Base-by-base conservation (phyloP, 306 rosid genomes). In the Rosa lucieae region DNA sequence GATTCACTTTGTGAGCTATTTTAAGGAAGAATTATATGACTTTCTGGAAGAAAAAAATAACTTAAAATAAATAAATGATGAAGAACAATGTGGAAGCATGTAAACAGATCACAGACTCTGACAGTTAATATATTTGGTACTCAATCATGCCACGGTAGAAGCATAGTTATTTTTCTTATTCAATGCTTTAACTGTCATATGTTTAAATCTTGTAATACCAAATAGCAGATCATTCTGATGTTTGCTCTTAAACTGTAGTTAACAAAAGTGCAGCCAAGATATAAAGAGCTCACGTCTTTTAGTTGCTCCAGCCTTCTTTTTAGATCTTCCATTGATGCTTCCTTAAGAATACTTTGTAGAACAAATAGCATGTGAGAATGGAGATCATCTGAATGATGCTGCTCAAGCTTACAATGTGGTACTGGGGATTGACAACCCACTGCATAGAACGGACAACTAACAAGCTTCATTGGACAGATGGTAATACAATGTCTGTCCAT, bases 401-500 rank as follows among this genome's bases (percentile, higher is more conserved):
- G 83, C 26, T 85, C 89, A 59, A 88, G 84, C 86, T 77, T 35
- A 78, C 87, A 78, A 46, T 92, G 87, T 8, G 92, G 88, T 37
- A 92, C 47, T 10, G 93, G 77, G 53, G 89, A 87, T 48, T 83
- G 87, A 67, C 98, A 94, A 68, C 98, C 97, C 72, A 89, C 77
- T 10, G 89, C 75, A 85, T 90, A 85, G 75, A 94, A 94, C 23
- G 96, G 94, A 81, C 98, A 94, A 59, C 88, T 90, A 55, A 90
- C 91, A 76, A 94, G 89, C 90, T 89, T 94, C 98, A 94, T 94
- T 15, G 94, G 85, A 87, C 98, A 94, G 17, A 82, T 83, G 5
- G 98, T 92, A 69, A 94, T 85, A 73, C 98, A 94, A 78, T 94
- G 98, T 42, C 94, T 84, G 79, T 94, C 98, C 98, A 94, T 94